These are phyloP conservation scores for Lithospermum erythrorhizon DNA, from an alignment of 257 asterid genomes.

Conservation along the genomic window DNA sequence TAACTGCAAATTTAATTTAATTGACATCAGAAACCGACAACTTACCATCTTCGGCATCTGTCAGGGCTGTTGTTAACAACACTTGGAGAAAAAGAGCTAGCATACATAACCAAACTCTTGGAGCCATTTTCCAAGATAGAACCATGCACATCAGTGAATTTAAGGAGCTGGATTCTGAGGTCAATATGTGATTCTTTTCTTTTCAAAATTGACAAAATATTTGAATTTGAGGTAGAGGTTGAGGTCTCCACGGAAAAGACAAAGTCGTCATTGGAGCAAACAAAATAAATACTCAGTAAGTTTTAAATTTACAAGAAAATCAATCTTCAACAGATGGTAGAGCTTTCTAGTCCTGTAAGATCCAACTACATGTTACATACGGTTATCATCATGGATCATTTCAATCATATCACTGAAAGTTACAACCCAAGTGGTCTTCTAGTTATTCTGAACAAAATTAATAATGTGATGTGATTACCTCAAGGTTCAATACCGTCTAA, in stretches of 20 bases:
- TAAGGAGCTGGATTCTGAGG: neutral
- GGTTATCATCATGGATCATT: neutral
- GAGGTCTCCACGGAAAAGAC: neutral
- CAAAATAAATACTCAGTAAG: no score
- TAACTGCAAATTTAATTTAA: neutral
- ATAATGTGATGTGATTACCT: no score
- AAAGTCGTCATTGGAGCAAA: neutral
- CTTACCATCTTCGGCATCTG: slow-evolving; percentile 44
- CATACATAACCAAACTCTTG: slow-evolving; percentile 23
- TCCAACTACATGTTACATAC: neutral
- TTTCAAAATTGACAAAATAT: no score
- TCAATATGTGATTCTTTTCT: no score
- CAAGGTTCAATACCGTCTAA: no score
- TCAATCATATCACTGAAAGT: neutral
- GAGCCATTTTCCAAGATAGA: slow-evolving; percentile 21
- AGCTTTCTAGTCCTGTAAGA: neutral
- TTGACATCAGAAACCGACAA: slow-evolving; percentile 4
- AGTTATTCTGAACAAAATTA: no score
- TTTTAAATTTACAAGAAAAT: no score
- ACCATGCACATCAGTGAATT: slow-evolving; percentile 10
- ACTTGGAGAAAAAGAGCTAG: slow-evolving; percentile 29
- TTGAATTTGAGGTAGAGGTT: neutral
- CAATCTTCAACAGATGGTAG: neutral
- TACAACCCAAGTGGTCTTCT: no score
- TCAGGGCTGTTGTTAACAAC: slow-evolving; percentile 28